Conservation (phyloP, 306 rosid species). For the Gleditsia sinensis region DNA sequence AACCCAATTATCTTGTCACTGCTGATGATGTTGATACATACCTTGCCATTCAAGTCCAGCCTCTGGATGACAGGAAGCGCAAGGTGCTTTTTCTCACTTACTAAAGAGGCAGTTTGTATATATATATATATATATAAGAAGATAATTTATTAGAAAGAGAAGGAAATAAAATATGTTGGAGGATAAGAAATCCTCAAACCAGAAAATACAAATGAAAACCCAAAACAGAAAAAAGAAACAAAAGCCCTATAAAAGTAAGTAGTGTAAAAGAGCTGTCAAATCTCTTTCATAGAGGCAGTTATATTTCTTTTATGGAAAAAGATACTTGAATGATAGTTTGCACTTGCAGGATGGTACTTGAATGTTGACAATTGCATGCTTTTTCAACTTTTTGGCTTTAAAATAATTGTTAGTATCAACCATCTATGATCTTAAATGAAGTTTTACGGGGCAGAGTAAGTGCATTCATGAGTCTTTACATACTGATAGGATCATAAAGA, state of each 20-base stretch:
- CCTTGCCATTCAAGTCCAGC: constrained; percentile 96
- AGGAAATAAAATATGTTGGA: too few species aligned
- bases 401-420: background rate
- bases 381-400: background rate
- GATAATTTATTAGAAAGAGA: too few species aligned
- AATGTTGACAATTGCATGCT: background rate
- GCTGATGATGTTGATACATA: constrained; percentile 88
- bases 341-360: too few species aligned
- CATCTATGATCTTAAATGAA: background rate
- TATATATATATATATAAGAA: too few species aligned
- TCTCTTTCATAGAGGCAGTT: constrained; percentile 21
- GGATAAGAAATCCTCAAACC: too few species aligned
- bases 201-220: too few species aligned
- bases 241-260: too few species aligned
- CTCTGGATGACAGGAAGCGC: constrained; percentile 92
- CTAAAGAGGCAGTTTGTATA: constrained; percentile 18
- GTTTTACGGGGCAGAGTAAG: background rate
- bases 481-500: background rate
- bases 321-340: background rate
- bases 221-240: too few species aligned
- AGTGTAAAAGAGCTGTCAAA: too few species aligned
- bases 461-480: background rate
- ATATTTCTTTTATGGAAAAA: background rate
- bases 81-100: constrained; percentile 54
- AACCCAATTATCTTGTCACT: constrained; percentile 85